These are phyloP conservation scores for Trichosporon coremiiforme DNA, from an alignment of 1,284 basidiomycete genomes.

Conservation along the genomic window DNA sequence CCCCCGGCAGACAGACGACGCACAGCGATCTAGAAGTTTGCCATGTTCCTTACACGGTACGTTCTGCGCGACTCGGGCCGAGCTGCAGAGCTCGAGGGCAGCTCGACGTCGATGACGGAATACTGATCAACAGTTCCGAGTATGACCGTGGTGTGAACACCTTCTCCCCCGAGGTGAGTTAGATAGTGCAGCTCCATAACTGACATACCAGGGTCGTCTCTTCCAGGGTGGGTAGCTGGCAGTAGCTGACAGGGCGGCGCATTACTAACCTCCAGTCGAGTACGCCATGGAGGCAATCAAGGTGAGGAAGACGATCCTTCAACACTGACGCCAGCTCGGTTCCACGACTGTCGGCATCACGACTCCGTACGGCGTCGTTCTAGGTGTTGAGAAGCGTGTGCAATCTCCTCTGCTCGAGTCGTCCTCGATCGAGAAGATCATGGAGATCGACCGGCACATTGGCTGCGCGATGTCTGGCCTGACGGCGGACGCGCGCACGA, in stretches of 20 bases:
- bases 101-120: not conserved
- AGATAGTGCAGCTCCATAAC: constrained; percentile 16
- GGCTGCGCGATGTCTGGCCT: constrained; percentile 98
- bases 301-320: constrained; percentile 59
- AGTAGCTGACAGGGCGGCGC: constrained; percentile 24
- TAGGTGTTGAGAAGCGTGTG: constrained; percentile 98
- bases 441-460: constrained; percentile 97
- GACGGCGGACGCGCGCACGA: constrained; percentile 96
- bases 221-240: constrained; percentile 60
- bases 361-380: constrained; percentile 83
- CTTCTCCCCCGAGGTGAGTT: constrained; percentile 86
- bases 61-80: constrained; percentile 18
- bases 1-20: not conserved
- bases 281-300: constrained; percentile 99
- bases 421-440: constrained; percentile 98
- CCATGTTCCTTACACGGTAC: constrained; percentile 56
- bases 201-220: constrained; percentile 55
- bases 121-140: constrained; percentile 47
- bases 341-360: constrained; percentile 95
- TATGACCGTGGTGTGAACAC: constrained; percentile 95
- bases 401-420: constrained; percentile 95
- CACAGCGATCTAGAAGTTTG: constrained; percentile 19
- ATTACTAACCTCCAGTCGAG: constrained; percentile 68
- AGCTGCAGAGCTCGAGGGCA: not conserved
- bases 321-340: constrained; percentile 68